Conservation (phyloP, 2,329 filamentous ascomycete genomes). For the Colletotrichum kahawae region DNA sequence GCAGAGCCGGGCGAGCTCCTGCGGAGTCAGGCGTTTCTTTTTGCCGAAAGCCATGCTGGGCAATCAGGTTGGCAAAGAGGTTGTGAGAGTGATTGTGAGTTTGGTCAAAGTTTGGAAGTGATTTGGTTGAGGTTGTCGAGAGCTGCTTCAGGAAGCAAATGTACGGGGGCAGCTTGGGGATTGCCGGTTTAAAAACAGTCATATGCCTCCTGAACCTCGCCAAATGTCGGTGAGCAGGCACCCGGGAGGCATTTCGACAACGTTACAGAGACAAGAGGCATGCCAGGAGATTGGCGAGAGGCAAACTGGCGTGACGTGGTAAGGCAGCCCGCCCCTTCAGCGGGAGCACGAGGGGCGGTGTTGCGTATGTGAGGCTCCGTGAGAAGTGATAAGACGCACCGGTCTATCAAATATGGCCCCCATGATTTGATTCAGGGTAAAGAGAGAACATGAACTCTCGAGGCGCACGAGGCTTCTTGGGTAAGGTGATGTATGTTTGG, state of each 20-base stretch:
- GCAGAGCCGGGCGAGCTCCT: constrained; percentile 15
- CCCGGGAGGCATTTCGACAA: not conserved
- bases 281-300: not conserved
- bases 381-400: not conserved
- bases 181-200: not conserved
- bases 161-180: not conserved
- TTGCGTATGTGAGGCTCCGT: not conserved
- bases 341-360: not conserved
- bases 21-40: not conserved
- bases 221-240: constrained; percentile 13
- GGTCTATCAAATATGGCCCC: not conserved
- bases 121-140: not conserved
- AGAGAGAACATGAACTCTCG: not conserved
- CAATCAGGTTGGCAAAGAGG: not conserved
- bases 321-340: not conserved
- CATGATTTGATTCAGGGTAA: not conserved
- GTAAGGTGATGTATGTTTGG: not conserved
- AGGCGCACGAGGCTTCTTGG: not conserved
- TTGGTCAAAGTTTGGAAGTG: not conserved
- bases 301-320: not conserved
- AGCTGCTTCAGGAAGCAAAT: not conserved
- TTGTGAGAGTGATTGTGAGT: not conserved
- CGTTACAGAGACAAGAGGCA: not conserved
- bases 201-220: not conserved
- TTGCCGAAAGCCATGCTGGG: constrained; percentile 3